Base-by-base conservation (phyloP, 2,329 filamentous ascomycete species). In the Fusarium staphyleae region DNA sequence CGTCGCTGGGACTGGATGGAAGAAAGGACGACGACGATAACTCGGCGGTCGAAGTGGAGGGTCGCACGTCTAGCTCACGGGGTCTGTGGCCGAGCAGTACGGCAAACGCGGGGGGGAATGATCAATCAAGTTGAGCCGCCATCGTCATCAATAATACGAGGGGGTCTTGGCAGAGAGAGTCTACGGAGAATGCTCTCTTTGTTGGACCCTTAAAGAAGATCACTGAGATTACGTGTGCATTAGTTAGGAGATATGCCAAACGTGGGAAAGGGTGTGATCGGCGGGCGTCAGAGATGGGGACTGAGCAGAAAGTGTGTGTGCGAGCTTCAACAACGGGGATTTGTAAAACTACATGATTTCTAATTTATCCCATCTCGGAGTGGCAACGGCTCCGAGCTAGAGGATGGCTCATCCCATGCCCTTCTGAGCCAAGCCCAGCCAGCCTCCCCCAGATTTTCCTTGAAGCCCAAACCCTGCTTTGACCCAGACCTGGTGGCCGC, bases 41-140 rank as follows among this genome's bases (percentile, higher is more conserved):
- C 10, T 3, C 12, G 28, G 8, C 10, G 10, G 6, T 29, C 28
- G 28, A 49, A n/a, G 14, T 51, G 59, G 55, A 43, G 46, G 55
- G 60, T 52, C 57, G 60, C 41, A 56, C 35, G 62, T 53, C 60
- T 57, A 46, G 60, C 60, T 55, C 63, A 66, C 63, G 60, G 33
- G 63, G 35, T 44, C 47, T 35, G 48, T 42, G 12, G 40, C 50
- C 26, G 50, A 56, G 49, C 36, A 51, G 54, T 52, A 57, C 43
- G 43, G 36, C 46, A 42, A 37, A 29, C 43, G 36, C 49, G 47
- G 48, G 44, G 48, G 47, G 16, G 47, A 60, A 62, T 66, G 53
- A 63, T 65, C 48, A 61, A 49, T 59, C 56, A 50, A 41, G 24
- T 35, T 32, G 34, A 47, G n/a, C 32, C 48, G 30, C 36, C 28